Evolutionary conservation across 192 early-diverging fungal genomes (phyloP).

Genomic region (Coemansia aciculifera): DNA sequence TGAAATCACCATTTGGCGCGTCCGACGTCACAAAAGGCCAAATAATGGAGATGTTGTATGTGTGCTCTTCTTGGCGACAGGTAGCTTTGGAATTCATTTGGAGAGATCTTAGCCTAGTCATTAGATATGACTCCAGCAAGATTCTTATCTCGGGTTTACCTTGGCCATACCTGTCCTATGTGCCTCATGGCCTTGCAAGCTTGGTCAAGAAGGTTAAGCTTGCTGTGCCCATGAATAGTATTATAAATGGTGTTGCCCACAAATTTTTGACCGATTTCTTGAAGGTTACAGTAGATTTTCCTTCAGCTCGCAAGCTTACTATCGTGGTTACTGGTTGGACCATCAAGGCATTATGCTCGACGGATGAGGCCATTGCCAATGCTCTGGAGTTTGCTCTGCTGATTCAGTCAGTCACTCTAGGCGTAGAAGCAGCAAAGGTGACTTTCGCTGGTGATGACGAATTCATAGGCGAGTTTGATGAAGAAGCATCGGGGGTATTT

Average conservation of each 20-base stretch:
- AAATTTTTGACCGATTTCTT: not conserved
- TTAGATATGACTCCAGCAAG: not conserved
- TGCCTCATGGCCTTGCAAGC: not conserved
- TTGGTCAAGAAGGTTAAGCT: not conserved
- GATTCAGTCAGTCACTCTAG: not conserved
- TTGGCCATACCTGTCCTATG: not conserved
- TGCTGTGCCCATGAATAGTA: not conserved
- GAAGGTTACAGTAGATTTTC: not conserved
- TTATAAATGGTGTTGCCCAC: not conserved
- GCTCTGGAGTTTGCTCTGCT: too few relatives aligned
- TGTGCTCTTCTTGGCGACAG: not conserved
- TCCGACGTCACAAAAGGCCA: not conserved
- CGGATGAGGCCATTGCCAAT: not conserved
- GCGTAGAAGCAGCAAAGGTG: not conserved
- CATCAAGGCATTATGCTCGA: not conserved
- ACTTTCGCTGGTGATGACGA: not conserved
- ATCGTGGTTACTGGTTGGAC: not conserved
- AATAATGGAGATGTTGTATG: not conserved
- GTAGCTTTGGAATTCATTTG: not conserved
- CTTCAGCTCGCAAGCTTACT: not conserved
- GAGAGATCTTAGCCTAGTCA: not conserved
- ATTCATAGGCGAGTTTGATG: not conserved
- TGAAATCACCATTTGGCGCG: not conserved
- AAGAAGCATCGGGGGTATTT: not conserved
- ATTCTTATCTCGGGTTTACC: not conserved